A percentile compares a stretch with the other conserved stretches of the same genome.
phyloP scores from a whole-genome alignment of 75 land plant genomes.

The Chamaecyparis obtusa region DNA sequence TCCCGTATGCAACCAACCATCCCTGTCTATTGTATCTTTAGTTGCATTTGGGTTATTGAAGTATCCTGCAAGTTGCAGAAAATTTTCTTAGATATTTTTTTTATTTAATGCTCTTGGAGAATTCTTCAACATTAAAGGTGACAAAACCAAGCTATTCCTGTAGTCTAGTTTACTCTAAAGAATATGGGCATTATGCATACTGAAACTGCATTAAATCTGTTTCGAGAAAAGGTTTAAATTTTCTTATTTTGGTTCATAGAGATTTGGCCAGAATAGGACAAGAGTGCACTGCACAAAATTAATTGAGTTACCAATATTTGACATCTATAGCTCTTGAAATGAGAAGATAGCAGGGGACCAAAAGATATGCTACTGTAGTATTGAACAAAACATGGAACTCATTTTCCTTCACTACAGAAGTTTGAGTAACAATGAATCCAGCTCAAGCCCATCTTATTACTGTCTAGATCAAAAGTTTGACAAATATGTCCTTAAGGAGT shows the following conservation, averaged over 20 bases:
- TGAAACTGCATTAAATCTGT: background rate
- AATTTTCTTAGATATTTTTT: background rate
- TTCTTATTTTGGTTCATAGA: background rate
- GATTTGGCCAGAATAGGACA: background rate
- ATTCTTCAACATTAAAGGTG: background rate
- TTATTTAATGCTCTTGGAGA: background rate
- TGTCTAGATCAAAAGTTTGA: background rate
- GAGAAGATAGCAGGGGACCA: background rate
- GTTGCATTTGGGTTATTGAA: conserved; percentile 80
- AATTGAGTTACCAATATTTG: background rate
- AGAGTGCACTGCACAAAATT: background rate
- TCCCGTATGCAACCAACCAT: conserved; percentile 66
- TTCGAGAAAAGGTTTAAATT: background rate
- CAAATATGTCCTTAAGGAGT: background rate
- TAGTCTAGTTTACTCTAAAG: background rate
- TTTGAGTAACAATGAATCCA: background rate
- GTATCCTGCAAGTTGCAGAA: conserved; percentile 51
- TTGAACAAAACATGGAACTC: background rate
- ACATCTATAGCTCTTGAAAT: background rate
- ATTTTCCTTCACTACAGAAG: background rate
- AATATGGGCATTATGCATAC: background rate
- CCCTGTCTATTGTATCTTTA: conserved; percentile 48
- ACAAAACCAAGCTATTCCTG: background rate
- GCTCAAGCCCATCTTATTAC: background rate
- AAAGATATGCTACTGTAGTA: background rate